Evolutionary conservation across 495 filamentous ascomycete species (phyloP).

Genomic region (Penicillium ucsense): DNA sequence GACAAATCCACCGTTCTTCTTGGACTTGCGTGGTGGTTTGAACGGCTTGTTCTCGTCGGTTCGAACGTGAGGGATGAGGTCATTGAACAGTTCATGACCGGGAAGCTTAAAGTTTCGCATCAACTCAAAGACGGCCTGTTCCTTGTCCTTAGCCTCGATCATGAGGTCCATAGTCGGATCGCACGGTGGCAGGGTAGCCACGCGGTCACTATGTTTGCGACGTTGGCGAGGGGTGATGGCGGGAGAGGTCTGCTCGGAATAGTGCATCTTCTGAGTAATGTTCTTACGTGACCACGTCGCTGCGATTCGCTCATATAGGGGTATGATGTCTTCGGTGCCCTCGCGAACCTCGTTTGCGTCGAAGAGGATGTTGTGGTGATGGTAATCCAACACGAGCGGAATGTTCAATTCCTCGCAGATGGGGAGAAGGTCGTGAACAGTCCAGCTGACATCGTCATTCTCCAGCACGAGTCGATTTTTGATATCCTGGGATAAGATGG

Average conservation of each 20-base stretch:
- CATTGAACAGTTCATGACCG: constrained; percentile 62
- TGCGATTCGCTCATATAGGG: constrained; percentile 61
- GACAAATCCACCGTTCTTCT: constrained; percentile 39
- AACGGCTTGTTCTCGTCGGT: constrained; percentile 65
- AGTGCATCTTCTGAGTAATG: constrained; percentile 95
- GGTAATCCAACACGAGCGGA: constrained; percentile 84
- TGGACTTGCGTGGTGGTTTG: constrained; percentile 39
- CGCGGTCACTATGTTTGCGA: constrained; percentile 74
- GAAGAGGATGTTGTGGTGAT: constrained; percentile 94
- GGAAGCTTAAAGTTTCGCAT: constrained; percentile 82
- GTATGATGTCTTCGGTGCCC: constrained; percentile 73
- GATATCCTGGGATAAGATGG: constrained; percentile 49
- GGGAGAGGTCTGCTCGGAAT: constrained; percentile 66
- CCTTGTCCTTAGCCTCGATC: constrained; percentile 98
- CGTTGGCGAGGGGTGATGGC: constrained; percentile 69
- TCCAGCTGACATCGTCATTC: constrained; percentile 89
- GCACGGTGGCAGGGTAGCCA: constrained; percentile 72
- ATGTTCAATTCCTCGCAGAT: constrained; percentile 91
- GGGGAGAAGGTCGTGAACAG: constrained; percentile 82
- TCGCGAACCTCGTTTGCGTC: constrained; percentile 62
- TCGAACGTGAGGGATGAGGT: constrained; percentile 68
- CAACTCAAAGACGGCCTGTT: constrained; percentile 91
- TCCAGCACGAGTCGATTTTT: constrained; percentile 82
- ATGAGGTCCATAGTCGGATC: constrained; percentile 79
- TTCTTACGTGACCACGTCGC: constrained; percentile 80